These are phyloP conservation scores for Penicillium parvum DNA, from an alignment of 495 filamentous ascomycete genomes.

Conservation along the genomic window DNA sequence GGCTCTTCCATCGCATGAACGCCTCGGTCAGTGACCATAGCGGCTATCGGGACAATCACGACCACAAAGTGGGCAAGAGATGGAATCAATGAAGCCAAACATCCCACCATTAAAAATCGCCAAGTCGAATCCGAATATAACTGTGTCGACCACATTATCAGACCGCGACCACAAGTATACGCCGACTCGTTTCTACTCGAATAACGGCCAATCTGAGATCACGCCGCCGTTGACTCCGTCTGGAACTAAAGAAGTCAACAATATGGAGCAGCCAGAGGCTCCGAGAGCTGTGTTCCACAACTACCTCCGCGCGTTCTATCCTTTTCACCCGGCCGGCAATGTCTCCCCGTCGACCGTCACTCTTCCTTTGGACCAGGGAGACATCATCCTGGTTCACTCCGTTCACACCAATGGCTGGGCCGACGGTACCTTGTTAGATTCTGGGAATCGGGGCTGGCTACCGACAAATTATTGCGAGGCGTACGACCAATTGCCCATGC, in stretches of 20 bases:
- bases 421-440: slow-evolving; percentile 88
- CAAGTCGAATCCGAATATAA: slow-evolving; percentile 53
- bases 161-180: slow-evolving; percentile 14
- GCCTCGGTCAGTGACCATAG: slow-evolving; percentile 33
- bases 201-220: slow-evolving; percentile 44
- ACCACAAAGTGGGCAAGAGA: slow-evolving; percentile 18
- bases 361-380: slow-evolving; percentile 79
- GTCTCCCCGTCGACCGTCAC: slow-evolving; percentile 77
- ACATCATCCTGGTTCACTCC: slow-evolving; percentile 91
- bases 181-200: slow-evolving; percentile 26
- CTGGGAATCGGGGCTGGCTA: slow-evolving; percentile 89
- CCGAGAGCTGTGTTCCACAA: slow-evolving; percentile 76
- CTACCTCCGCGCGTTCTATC: slow-evolving; percentile 93
- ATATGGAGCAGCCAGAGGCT: slow-evolving; percentile 39
- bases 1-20: slow-evolving; percentile 26
- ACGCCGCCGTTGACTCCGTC: slow-evolving; percentile 73
- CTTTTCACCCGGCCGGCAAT: slow-evolving; percentile 75
- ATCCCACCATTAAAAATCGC: slow-evolving; percentile 72
- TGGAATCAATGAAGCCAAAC: slow-evolving; percentile 44
- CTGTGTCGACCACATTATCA: slow-evolving; percentile 36
- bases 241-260: slow-evolving; percentile 50
- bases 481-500: slow-evolving; percentile 83
- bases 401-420: slow-evolving; percentile 99
- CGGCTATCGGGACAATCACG: slow-evolving; percentile 10
- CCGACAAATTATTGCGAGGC: slow-evolving; percentile 98